Evolutionary conservation across 306 rosid genomes (phyloP).

Genomic region (Aeschynomene evenia): DNA sequence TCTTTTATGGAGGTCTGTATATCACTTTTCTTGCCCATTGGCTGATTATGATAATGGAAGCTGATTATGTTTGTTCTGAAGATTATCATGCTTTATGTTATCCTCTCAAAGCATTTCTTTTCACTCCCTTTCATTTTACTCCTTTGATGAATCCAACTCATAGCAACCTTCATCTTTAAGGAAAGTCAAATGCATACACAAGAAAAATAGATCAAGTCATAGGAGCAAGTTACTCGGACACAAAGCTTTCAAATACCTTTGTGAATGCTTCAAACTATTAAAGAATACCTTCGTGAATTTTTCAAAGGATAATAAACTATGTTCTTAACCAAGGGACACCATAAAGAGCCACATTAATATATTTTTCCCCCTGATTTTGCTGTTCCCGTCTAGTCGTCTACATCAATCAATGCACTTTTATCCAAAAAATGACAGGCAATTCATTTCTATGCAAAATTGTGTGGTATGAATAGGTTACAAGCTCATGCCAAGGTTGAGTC

Average conservation of each 20-base stretch:
- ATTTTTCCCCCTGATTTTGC: not conserved
- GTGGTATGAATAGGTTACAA: constrained; percentile 64
- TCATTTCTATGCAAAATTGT: constrained; percentile 18
- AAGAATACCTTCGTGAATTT: not conserved
- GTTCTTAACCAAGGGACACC: not conserved
- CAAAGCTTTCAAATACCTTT: not conserved
- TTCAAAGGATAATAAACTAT: not conserved
- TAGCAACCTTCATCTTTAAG: too few relatives aligned
- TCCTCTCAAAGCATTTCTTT: not conserved
- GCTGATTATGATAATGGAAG: not conserved
- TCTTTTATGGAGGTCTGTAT: constrained; percentile 88
- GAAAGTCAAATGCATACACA: not conserved
- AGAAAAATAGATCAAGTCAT: not conserved
- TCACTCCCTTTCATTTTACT: too few relatives aligned
- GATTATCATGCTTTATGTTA: constrained; percentile 11
- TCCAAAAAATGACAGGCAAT: not conserved
- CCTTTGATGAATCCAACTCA: too few relatives aligned
- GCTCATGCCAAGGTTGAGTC: constrained; percentile 97
- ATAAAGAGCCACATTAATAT: not conserved
- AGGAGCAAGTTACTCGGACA: not conserved
- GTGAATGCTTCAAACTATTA: not conserved
- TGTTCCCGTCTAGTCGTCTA: not conserved
- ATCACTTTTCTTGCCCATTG: constrained; percentile 20
- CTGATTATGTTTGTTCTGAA: constrained; percentile 4
- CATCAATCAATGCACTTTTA: not conserved